Evolutionary conservation across 225 moss, liverwort and hornwort genomes (phyloP).

Genomic region (Marchantia polymorpha): DNA sequence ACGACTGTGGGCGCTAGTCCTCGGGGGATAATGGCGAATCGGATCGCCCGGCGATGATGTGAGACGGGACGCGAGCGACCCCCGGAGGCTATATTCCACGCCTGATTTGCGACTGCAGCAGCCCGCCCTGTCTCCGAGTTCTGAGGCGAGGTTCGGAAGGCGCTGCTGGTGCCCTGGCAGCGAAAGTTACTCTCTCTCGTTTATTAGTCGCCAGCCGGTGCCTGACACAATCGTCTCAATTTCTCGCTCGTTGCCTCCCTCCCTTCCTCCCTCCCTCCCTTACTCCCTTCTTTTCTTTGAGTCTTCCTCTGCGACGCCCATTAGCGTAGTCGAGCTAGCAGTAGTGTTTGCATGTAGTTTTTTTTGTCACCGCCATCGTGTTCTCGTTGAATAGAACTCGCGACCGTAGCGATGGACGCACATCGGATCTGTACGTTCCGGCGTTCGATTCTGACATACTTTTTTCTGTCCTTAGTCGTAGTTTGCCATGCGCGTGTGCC

Average conservation of each 20-base stretch:
- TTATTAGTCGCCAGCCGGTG: background rate
- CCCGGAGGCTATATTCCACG: too few species aligned
- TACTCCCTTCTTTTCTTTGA: background rate
- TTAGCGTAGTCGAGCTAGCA: background rate
- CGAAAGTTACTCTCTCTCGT: background rate
- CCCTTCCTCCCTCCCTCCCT: background rate
- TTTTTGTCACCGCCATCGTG: background rate
- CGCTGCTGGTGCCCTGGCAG: too few species aligned
- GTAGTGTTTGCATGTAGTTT: background rate
- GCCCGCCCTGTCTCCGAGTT: too few species aligned
- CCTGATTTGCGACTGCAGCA: too few species aligned
- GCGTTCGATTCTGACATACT: background rate
- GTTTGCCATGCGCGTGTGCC: slow-evolving; percentile 14
- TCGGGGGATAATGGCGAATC: too few species aligned
- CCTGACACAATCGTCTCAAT: background rate
- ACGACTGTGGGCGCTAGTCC: too few species aligned
- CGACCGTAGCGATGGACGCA: background rate
- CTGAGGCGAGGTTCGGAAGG: too few species aligned
- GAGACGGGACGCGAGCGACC: too few species aligned
- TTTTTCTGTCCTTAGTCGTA: slow-evolving; percentile 10
- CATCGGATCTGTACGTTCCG: background rate
- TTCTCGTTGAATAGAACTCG: background rate
- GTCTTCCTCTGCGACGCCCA: background rate
- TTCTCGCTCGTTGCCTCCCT: background rate
- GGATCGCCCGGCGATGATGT: too few species aligned